Base-by-base conservation (phyloP, 495 filamentous ascomycete genomes). In the Lindgomyces ingoldianus region DNA sequence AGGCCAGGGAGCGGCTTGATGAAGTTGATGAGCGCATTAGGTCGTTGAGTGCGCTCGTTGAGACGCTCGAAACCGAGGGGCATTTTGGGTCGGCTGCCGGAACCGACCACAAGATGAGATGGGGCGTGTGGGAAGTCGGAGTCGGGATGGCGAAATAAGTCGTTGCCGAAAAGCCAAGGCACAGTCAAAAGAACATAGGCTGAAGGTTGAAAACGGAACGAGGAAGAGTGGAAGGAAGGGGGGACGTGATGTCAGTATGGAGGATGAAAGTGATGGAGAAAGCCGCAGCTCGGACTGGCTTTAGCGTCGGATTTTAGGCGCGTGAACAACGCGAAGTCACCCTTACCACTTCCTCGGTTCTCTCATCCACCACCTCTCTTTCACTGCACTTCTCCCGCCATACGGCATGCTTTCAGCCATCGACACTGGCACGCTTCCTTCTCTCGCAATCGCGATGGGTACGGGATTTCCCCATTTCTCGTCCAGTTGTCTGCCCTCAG, bases 11-110 rank as follows among this genome's bases (percentile, higher is more conserved):
- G 78, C 0, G 89, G 85, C 70, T 89, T 89, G 77, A 93, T 89
- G 78, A 91, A 91, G 62, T 84, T 81, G 69, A 91, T 88, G 58
- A 81, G 81, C 39, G 81, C 80, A 69, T 91, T 91, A 29, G 88
- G 87, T 39, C 84, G 82, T 42, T 84, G 81, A 25, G 77, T 80
- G 58, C 81, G 86, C 63, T 80, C 83, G 70, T 91, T 91, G 57
- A 90, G 74, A 19, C 88, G 81, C 70, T 88, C 80, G 67, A 87
- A 84, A 24, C 88, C 88, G 21, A 86, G 70, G 54, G 87, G 86
- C 88, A 91, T 91, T 18, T 42, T 74, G 72, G 26, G 24, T n/a
- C 12, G n/a, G n/a, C n/a, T n/a, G n/a, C n/a, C n/a, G n/a, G n/a
- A n/a, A n/a, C n/a, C n/a, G n/a, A n/a, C n/a, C n/a, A n/a, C n/a